Base-by-base conservation (phyloP, 345 rosid species). In the Citrus inodora region DNA sequence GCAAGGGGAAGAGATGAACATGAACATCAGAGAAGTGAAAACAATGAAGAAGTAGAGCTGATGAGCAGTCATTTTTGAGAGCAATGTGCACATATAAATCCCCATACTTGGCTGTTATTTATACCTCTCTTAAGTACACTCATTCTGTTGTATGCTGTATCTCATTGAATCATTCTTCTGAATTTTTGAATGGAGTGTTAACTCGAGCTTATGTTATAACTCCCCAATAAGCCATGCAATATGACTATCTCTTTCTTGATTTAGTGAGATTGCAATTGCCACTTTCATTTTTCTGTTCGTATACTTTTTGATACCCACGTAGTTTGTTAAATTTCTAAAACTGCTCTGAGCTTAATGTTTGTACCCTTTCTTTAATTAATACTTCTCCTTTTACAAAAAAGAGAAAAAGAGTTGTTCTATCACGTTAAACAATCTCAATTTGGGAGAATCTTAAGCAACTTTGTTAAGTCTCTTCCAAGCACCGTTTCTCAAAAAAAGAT, bases 61-160 rank as follows among this genome's bases (percentile, higher is more conserved):
- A 25, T 40, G 70, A 46, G 38, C 64, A 53, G 79, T 79, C 86
- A 83, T 85, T 74, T 64, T 46, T 67, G 17, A 71, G 11, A 24
- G 37, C 66, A 60, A 21, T 17, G 3, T 9, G 48, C 58, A 17
- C 66, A 7, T 8, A 38, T 24, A 17, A 16, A 25, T 60, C 27
- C 37, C 28, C 27, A 35, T 13, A 37, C 7, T 1, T 19, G 33
- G 76, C 2, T 40, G 22, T 21, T 37, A 59, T 37, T 59, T 73
- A 73, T 59, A 73, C 16, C 67, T 58, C 66, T 35, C 37, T 11
- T 48, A 73, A 37, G 53, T 27, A 59, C 67, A 35, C 37, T 13
- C 51, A 58, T n/a, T 22, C 33, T 7, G 28, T n/a, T 73, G 30
- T 28, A 58, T 73, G 53, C 16, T 56, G 11, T 14, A 9, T 9